A percentile compares a stretch with the other conserved stretches of the same genome.
These are phyloP conservation scores for Talaromyces verruculosus DNA, from an alignment of 2,329 filamentous ascomycete genomes.

Conservation along the genomic window DNA sequence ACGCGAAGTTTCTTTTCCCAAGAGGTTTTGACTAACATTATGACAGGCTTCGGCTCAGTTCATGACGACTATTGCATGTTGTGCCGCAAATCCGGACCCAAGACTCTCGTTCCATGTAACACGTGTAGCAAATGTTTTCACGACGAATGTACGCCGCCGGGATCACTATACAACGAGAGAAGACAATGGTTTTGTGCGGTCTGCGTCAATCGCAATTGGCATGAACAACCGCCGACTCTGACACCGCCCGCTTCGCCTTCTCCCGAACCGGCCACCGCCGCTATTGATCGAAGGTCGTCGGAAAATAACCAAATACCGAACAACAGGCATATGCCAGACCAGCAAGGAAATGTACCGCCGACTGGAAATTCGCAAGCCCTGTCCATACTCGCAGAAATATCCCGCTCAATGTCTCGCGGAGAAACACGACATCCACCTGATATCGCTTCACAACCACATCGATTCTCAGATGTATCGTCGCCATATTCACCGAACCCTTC, in stretches of 20 bases:
- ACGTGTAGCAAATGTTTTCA: constrained; percentile 20
- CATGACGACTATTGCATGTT: constrained; percentile 21
- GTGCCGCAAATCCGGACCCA: constrained; percentile 16
- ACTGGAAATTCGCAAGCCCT: constrained; percentile 15
- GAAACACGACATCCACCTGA: background rate
- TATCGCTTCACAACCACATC: background rate
- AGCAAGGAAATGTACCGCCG: background rate
- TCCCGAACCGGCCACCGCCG: background rate
- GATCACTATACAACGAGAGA: constrained; percentile 6
- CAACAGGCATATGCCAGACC: background rate
- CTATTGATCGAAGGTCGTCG: background rate
- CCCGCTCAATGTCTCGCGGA: constrained; percentile 17
- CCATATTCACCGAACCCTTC: constrained; percentile 1
- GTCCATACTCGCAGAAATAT: constrained; percentile 21
- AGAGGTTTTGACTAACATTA: background rate
- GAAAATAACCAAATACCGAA: background rate
- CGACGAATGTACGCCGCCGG: constrained; percentile 19
- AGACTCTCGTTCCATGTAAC: constrained; percentile 16
- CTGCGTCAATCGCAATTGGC: constrained; percentile 22
- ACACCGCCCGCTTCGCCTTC: constrained; percentile 22
- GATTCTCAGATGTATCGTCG: background rate
- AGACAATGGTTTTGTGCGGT: constrained; percentile 20
- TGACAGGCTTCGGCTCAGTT: constrained; percentile 18
- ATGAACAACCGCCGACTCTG: constrained; percentile 19
- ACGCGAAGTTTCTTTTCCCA: background rate